Evolutionary conservation across 1,139 yeast species (phyloP).

Genomic region (Yamadazyma oceani): DNA sequence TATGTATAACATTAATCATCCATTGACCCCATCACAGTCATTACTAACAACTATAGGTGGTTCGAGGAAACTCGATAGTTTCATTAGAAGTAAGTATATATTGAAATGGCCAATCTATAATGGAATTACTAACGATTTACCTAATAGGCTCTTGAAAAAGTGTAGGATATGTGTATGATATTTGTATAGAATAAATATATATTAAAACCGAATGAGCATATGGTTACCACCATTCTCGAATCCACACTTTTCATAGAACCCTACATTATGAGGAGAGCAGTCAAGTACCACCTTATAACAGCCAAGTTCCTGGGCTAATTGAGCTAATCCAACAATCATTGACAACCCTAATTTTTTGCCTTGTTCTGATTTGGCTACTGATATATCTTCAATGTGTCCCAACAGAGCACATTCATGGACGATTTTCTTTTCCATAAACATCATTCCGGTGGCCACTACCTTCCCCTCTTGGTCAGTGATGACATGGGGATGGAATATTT

Average conservation of each 20-base stretch:
- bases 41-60: constrained; percentile 38
- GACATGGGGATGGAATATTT: constrained; percentile 60
- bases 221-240: constrained; percentile 66
- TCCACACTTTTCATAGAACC: constrained; percentile 89
- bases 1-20: constrained; percentile 21
- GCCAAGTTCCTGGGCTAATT: constrained; percentile 57
- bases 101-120: not conserved
- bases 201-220: constrained; percentile 46
- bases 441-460: constrained; percentile 51
- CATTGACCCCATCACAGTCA: not conserved
- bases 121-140: constrained; percentile 23
- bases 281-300: constrained; percentile 91
- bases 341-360: constrained; percentile 78
- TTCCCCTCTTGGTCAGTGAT: constrained; percentile 48
- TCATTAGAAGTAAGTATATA: constrained; percentile 50
- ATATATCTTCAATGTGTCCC: constrained; percentile 95
- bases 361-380: constrained; percentile 73
- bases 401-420: constrained; percentile 81
- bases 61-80: constrained; percentile 63
- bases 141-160: constrained; percentile 34
- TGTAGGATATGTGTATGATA: constrained; percentile 17
- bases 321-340: constrained; percentile 62
- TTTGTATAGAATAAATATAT: constrained; percentile 12
- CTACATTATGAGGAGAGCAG: constrained; percentile 78
- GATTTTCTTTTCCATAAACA: constrained; percentile 57